Evolutionary conservation across 2,329 filamentous ascomycete genomes (phyloP), one percentile per base, ranked within the genome.

Genomic region (Fusarium beomiforme): DNA sequence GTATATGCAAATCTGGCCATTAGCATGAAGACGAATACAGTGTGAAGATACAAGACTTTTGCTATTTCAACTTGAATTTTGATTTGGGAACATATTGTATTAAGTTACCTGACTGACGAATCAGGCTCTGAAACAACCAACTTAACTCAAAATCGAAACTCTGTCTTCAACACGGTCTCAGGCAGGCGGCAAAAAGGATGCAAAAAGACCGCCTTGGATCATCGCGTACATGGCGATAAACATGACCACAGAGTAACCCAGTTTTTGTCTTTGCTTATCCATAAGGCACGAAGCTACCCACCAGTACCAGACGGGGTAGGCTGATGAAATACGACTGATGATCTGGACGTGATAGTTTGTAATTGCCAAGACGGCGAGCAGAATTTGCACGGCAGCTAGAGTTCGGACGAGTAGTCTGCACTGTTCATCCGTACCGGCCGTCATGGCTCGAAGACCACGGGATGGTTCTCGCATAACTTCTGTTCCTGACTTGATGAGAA

Each of bases 281-380:
- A 79, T 72, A 10, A 88, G 74, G 36, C 79, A 80, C 7, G 81
- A 82, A 2, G 92, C 93, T 41, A 97, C 79, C 85, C 92, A 93
- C 85, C 92, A 91, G 78, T 97, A 96, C 94, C 94, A 98, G 21
- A 96, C 81, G 2, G 94, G 93, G 80, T 95, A 97, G 0, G 91
- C 95, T 1, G 95, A 97, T 3, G 93, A 92, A 19, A 99, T 87
- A 26, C 96, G 89, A 46, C 92, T 97, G 76, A 98, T 92, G 73
- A 99, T 97, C 81, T 99, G 96, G 29, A 98, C 92, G 78, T 99
- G 96, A 78, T 97, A 97, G 69, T 85, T 93, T 16, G 91, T 93
- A 23, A 95, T 81, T 23, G 94, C 93, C 64, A 95, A 80, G 5
- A 88, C 67, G 3, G 92, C 91, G 21, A 99, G 84, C 6, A 95